Conservation (phyloP, 208 protist species). For the Leishmania aethiopica region DNA sequence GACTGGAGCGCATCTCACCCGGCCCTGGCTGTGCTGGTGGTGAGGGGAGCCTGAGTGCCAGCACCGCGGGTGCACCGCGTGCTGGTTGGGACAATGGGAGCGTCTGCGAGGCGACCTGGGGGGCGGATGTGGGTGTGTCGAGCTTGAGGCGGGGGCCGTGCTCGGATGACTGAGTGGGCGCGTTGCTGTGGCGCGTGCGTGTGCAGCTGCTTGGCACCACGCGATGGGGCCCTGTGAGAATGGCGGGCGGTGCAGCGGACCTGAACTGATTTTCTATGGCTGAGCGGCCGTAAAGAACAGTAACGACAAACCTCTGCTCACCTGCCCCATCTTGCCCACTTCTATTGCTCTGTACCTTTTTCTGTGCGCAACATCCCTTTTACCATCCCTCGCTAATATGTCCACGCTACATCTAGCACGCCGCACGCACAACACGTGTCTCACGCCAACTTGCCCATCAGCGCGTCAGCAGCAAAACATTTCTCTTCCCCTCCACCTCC, state of each 20-base stretch:
- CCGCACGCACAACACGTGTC: not conserved
- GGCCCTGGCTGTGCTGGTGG: not conserved
- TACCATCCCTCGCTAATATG: not conserved
- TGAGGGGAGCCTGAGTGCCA: too few relatives aligned
- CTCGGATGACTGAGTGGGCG: not conserved
- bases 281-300: conserved; percentile 17
- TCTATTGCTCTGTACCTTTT: not conserved
- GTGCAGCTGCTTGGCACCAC: not conserved
- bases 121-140: not conserved
- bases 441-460: not conserved
- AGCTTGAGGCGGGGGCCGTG: not conserved
- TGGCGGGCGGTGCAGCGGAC: not conserved
- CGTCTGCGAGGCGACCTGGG: not conserved
- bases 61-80: too few relatives aligned
- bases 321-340: not conserved
- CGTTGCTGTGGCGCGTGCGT: not conserved
- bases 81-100: not conserved
- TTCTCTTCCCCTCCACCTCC: not conserved
- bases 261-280: not conserved
- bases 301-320: not conserved
- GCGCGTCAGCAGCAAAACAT: not conserved
- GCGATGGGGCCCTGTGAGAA: not conserved
- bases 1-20: not conserved
- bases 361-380: not conserved
- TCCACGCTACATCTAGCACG: not conserved